Evolutionary conservation across 2,329 filamentous ascomycete genomes (phyloP).

Genomic region (Epichloe gansuensis): DNA sequence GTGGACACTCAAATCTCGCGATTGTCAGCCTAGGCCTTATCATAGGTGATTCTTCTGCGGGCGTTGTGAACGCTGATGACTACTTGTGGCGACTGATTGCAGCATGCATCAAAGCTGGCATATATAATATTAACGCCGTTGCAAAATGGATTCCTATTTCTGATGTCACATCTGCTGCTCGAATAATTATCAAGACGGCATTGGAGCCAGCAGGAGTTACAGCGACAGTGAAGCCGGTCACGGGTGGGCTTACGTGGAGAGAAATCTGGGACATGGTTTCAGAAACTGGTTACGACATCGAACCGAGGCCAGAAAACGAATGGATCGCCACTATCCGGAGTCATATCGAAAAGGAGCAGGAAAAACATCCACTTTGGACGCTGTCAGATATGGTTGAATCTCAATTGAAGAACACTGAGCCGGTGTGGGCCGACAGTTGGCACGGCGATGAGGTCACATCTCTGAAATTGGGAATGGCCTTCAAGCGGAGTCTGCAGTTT

Average conservation of each 20-base stretch:
- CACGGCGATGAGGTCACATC: not conserved
- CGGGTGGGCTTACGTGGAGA: slow-evolving; percentile 4
- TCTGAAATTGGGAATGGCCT: not conserved
- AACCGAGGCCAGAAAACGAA: not conserved
- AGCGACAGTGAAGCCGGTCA: not conserved
- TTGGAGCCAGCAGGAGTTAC: not conserved
- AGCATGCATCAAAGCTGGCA: slow-evolving; percentile 7
- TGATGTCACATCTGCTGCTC: slow-evolving; percentile 7
- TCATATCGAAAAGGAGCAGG: not conserved
- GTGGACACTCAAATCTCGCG: not conserved
- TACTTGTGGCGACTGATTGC: slow-evolving; percentile 11
- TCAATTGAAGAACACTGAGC: slow-evolving; percentile 7
- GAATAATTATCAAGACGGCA: slow-evolving; percentile 4
- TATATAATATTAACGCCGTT: slow-evolving; percentile 6
- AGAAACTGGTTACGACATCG: slow-evolving; percentile 2
- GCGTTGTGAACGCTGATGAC: slow-evolving; percentile 11
- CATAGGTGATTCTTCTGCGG: slow-evolving; percentile 10
- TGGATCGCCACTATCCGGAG: slow-evolving; percentile 7
- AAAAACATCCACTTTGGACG: not conserved
- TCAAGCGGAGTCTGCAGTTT: not conserved
- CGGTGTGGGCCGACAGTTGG: not conserved
- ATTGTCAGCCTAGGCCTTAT: slow-evolving; percentile 8
- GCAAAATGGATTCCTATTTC: slow-evolving; percentile 3
- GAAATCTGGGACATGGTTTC: slow-evolving; percentile 4
- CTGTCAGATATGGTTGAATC: not conserved